phyloP scores from a whole-genome alignment of 2,329 filamentous ascomycete genomes.

The Monilinia fructicola region DNA sequence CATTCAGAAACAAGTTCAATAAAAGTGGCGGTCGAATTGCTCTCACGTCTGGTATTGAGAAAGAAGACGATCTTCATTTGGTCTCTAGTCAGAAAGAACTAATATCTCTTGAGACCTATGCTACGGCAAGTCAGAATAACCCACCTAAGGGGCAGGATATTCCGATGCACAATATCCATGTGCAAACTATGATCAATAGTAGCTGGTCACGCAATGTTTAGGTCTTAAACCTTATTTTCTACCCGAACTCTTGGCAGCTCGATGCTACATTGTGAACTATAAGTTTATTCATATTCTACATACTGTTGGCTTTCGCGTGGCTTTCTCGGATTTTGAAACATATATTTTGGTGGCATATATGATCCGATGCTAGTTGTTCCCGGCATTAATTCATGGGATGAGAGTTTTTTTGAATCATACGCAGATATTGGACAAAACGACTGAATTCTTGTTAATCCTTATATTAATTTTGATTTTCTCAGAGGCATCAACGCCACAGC shows the following conservation, averaged over 20 bases:
- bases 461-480: not conserved
- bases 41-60: not conserved
- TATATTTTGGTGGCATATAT: not conserved
- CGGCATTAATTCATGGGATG: not conserved
- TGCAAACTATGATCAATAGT: not conserved
- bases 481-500: not conserved
- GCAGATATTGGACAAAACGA: not conserved
- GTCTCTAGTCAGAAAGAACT: not conserved
- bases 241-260: too few relatives aligned
- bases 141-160: not conserved
- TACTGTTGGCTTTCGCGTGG: not conserved
- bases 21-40: not conserved
- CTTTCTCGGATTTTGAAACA: not conserved
- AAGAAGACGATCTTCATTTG: not conserved
- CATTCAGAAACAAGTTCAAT: not conserved
- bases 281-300: not conserved
- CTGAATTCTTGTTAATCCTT: not conserved
- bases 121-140: not conserved
- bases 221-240: not conserved
- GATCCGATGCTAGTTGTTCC: not conserved
- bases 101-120: not conserved
- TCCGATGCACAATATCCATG: not conserved
- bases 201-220: not conserved
- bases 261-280: not conserved
- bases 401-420: not conserved